Base-by-base conservation (phyloP, 2,329 filamentous ascomycete species). In the Colletotrichum plurivorum region DNA sequence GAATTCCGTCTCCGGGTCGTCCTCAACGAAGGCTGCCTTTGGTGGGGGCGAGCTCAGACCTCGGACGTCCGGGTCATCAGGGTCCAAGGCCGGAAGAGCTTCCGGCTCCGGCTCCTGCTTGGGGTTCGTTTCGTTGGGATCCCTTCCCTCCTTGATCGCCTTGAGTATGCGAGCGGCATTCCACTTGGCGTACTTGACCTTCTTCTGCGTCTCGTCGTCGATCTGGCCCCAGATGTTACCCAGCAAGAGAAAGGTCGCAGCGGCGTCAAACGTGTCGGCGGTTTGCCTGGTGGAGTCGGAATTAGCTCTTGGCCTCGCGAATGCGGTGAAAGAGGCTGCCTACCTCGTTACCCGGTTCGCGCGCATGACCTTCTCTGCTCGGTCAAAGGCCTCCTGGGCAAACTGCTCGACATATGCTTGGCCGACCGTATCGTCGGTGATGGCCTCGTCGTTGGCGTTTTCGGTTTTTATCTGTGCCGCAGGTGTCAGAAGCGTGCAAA, bases 111-210 rank as follows among this genome's bases (percentile, higher is more conserved):
- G 79, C 63, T 88, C 84, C 61, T 90, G 85, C 65, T 89, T 89
- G 0, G 95, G 95, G 76, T 98, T 98, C 8, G 93, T 93, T 63
- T 92, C 90, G 80, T 99, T 99, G 3, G 96, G 96, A 76, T 99
- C 95, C 73, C 93, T 92, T 62, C 94, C 94, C 48, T 95, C 93
- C 76, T 95, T 96, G 75, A 98, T 88, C 12, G 96, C 96, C 81
- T 94, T 97, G 16, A 93, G 86, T 76, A 99, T 99, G 67, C 96
- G 90, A 43, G 95, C 84, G 2, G 95, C 95, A 79, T 98, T 97
- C 87, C 94, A 99, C 80, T 98, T 99, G 49, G 95, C 94, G 78
- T 94, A 99, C 79, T 97, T 98, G 81, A 95, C 94, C 84, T 97
- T 98, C 63, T 94, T 89, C 46, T 90, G 86, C 20, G 91, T 89